phyloP scores from a whole-genome alignment of 2,329 filamentous ascomycete species.

The Hypoxylon sp. region DNA sequence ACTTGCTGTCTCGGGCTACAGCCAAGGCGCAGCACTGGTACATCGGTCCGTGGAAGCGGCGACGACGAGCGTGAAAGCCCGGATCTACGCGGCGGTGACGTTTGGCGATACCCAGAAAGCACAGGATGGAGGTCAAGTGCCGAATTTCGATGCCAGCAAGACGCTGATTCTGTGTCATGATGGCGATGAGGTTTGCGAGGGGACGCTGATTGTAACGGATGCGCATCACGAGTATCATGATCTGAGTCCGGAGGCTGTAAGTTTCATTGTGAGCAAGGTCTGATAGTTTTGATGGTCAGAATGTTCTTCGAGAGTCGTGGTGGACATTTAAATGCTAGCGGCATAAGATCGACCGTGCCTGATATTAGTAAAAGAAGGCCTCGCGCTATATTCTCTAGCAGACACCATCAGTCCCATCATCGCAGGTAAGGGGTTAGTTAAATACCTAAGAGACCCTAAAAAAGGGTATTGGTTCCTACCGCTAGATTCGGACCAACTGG shows the following conservation, averaged over 20 bases:
- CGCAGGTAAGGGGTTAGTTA: too few species aligned
- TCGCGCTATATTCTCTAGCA: too few species aligned
- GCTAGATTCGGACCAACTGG: too few species aligned
- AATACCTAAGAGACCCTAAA: too few species aligned
- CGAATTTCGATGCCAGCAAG: constrained; percentile 47
- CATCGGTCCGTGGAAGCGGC: constrained; percentile 54
- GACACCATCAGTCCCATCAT: too few species aligned
- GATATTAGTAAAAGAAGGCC: too few species aligned
- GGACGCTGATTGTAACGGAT: constrained; percentile 55
- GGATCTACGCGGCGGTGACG: constrained; percentile 56
- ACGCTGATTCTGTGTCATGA: constrained; percentile 60
- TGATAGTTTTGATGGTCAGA: neutral
- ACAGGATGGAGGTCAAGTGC: constrained; percentile 51
- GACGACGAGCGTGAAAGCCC: constrained; percentile 41
- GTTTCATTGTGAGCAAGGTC: constrained; percentile 38
- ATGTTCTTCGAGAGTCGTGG: neutral
- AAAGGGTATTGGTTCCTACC: too few species aligned
- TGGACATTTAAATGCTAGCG: neutral
- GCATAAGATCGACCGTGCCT: neutral
- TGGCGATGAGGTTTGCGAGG: constrained; percentile 64
- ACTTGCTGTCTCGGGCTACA: constrained; percentile 57
- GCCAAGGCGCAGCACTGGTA: constrained; percentile 59
- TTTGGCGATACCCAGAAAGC: constrained; percentile 57
- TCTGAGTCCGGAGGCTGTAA: constrained; percentile 36
- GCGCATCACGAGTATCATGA: constrained; percentile 34